Evolutionary conservation across 768 basidiomycete genomes (phyloP), one percentile per base, ranked within the genome.

Genomic region (Fomitopsis pulvina): DNA sequence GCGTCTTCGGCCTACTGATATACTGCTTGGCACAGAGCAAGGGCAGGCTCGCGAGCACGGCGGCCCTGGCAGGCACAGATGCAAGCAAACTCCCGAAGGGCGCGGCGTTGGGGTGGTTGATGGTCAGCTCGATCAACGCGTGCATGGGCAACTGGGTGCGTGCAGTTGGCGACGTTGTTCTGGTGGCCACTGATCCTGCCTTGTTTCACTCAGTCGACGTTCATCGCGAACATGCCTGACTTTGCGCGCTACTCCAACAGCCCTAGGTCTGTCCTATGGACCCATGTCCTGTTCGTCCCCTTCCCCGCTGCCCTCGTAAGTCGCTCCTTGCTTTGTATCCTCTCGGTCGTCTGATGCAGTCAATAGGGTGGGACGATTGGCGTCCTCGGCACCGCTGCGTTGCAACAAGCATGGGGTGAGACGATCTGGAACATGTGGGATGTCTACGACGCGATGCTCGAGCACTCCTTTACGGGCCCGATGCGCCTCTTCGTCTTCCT

Each of bases 361-460:
- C 25, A 30, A 2, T 24, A 57, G 53, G 56, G 56, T 26, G 56
- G 56, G 30, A 54, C 52, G 56, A 54, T 57, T 8, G 53, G 53
- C 20, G 52, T 57, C 29, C 50, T 57, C 45, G 56, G 56, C 24
- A 57, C 53, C 10, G 51, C 56, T 14, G 51, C 48, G 21, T 37
- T 57, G 3, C 53, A 57, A 45, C n/a, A 47, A 14, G 56, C 56
- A 0, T 52, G 56, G 53, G 56, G 56, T 2, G 48, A 48, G 21
- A 57, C 56, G 5, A 48, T 57, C 22, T 57, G 56, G 56, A 57
- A 57, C 22, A 51, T 54, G 37, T 54, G 56, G 53, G 56, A 57
- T 44, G 51, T 57, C 27, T 52, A 43, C 46, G 56, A 57, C 37
- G 56, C 56, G 11, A 57, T 57, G 45, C 56, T 54, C 39, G 56